These are phyloP conservation scores for Mucor sp. DNA, from an alignment of 371 early-diverging fungal species.

Conservation along the genomic window DNA sequence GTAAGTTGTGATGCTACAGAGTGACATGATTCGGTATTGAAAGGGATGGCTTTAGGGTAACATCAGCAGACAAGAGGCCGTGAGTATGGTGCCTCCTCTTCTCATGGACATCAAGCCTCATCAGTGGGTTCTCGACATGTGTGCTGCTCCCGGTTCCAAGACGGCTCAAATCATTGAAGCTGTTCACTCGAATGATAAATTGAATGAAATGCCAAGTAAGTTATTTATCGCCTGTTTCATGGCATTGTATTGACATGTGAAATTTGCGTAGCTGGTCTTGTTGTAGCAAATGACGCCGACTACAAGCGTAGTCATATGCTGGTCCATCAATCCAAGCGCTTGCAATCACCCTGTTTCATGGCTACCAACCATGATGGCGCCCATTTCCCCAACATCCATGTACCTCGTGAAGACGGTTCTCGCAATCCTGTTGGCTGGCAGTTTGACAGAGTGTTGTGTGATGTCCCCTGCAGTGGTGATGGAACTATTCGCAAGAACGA, in stretches of 20 bases:
- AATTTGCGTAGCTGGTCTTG: slow-evolving; percentile 67
- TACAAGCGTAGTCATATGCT: slow-evolving; percentile 91
- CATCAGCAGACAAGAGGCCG: slow-evolving; percentile 97
- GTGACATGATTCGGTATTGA: not conserved
- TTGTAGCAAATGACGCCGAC: slow-evolving; percentile 98
- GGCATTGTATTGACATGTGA: not conserved
- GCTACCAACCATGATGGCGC: slow-evolving; percentile 98
- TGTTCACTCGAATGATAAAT: slow-evolving; percentile 72
- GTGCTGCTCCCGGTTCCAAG: slow-evolving; percentile 92
- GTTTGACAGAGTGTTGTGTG: slow-evolving; percentile 97
- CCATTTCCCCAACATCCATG: slow-evolving; percentile 83
- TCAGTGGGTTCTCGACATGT: slow-evolving; percentile 88
- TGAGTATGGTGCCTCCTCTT: slow-evolving; percentile 98
- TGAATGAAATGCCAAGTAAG: slow-evolving; percentile 64
- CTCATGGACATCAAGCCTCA: slow-evolving; percentile 92
- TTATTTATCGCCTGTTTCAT: not conserved
- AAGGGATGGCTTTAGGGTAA: slow-evolving; percentile 67
- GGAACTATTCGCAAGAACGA: slow-evolving; percentile 99
- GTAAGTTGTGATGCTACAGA: slow-evolving; percentile 34
- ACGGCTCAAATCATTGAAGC: slow-evolving; percentile 94
- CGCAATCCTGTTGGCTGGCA: slow-evolving; percentile 39
- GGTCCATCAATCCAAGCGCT: slow-evolving; percentile 93
- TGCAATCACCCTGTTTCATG: slow-evolving; percentile 89
- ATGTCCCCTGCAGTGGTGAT: slow-evolving; percentile 99
- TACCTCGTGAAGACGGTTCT: slow-evolving; percentile 20